Evolutionary conservation across 2,329 filamentous ascomycete species (phyloP), one percentile per base, ranked within the genome.

Genomic region (Drechslerella coelobrocha): DNA sequence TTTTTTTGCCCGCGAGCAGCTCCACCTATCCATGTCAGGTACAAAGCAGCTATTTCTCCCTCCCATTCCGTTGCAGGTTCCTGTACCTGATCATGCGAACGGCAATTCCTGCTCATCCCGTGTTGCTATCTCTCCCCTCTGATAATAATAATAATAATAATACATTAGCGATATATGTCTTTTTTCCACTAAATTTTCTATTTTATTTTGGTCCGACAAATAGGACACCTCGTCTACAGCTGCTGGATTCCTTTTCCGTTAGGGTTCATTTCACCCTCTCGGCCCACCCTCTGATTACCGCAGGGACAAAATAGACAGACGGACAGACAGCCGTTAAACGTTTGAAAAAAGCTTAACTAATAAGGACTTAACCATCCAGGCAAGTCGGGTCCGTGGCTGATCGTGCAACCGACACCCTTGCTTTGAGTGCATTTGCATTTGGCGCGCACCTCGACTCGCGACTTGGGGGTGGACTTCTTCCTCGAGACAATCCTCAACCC

Each of bases 11-110:
- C 63, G 43, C 65, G 52, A 69, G 50, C 39, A 54, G 51, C 52
- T 62, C 65, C 65, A 62, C 63, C 37, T 31, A 48, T 51, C 63
- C 39, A 69, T 69, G 65, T 31, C 57, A 69, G 57, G 65, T 52
- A 69, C 65, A 61, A n/a, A 39, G 34, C 34, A 39, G 2, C 34
- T 39, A 14, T 6, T n/a, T 39, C 4, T 39, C 34, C 54, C 54
- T 29, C 41, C 52, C 19, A 59, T 61, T 43, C 31, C 39, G 62
- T 31, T 50, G 47, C 52, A 17, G 5, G 10, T 68, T 68, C 50
- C 55, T 62, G 37, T 69, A 62, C 65, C 52, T 69, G 52, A 62
- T 53, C 52, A 69, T 69, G 51, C 51, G 43, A 45, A 39, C 34
- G 34, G 34, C 34, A 39, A 39, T 39, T 66, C 61, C 21, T 9